A percentile compares a stretch with the other conserved stretches of the same genome.
Evolutionary conservation across 225 moss, liverwort and hornwort species (phyloP).

Genomic region (Thuidium tamariscinum): DNA sequence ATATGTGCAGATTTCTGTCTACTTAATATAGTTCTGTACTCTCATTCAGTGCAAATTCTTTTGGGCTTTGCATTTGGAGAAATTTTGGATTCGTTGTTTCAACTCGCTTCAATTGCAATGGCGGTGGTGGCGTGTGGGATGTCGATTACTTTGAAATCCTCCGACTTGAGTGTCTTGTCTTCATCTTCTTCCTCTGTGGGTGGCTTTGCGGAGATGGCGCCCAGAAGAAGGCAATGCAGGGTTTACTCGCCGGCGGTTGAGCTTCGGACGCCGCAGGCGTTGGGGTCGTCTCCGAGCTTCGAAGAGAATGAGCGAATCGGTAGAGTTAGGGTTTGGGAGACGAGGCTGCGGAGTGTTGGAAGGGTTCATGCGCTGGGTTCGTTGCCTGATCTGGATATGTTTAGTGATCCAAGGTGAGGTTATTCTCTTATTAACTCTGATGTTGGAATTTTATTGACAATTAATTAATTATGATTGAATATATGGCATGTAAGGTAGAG

Average conservation of each 20-base stretch:
- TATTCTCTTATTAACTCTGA: not conserved
- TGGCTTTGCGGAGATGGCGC: not conserved
- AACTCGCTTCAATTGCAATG: not conserved
- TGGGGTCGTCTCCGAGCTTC: constrained; percentile 21
- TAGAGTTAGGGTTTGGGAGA: not conserved
- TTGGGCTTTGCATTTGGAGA: not conserved
- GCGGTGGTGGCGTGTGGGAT: constrained; percentile 15
- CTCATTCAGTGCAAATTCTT: not conserved
- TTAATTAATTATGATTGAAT: not conserved
- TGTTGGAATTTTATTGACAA: not conserved
- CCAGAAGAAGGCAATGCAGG: constrained; percentile 12
- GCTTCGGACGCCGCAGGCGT: constrained; percentile 34
- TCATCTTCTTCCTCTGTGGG: not conserved
- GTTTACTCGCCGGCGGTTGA: constrained; percentile 21
- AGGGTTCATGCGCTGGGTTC: constrained; percentile 11
- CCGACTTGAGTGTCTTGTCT: constrained; percentile 9
- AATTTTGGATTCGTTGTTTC: not conserved
- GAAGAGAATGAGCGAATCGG: constrained; percentile 18
- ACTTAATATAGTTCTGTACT: no score
- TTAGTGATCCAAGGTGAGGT: constrained; percentile 23
- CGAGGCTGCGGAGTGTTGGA: not conserved
- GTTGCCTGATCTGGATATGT: constrained; percentile 28
- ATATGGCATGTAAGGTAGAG: not conserved
- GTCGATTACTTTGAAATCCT: constrained; percentile 5
- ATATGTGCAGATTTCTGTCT: no score